phyloP scores from a whole-genome alignment of 352 stramenopile species.

The Plasmopara halstedii region DNA sequence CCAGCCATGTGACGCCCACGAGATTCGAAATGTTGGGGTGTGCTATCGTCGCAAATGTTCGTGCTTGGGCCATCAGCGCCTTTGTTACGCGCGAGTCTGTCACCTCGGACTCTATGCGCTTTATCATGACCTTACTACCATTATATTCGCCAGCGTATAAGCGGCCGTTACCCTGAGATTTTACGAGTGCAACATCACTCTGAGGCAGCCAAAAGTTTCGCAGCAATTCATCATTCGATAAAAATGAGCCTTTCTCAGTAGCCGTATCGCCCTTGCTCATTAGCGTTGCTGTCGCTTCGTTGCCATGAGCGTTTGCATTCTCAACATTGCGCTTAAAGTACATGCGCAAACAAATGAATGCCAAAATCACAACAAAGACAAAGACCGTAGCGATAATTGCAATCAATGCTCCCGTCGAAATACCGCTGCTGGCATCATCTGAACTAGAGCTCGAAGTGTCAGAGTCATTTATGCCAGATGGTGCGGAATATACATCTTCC shows the following conservation, averaged over 20 bases:
- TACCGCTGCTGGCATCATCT: conserved; percentile 3
- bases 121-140: conserved; percentile 51
- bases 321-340: conserved; percentile 24
- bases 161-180: conserved; percentile 37
- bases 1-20: conserved; percentile 60
- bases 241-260: conserved; percentile 43
- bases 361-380: conserved; percentile 28
- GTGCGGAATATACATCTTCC: not conserved
- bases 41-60: conserved; percentile 35
- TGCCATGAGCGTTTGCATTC: conserved; percentile 18
- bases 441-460: not conserved
- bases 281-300: conserved; percentile 29
- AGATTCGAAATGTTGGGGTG: conserved; percentile 64
- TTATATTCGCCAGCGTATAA: conserved; percentile 58
- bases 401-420: conserved; percentile 37
- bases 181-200: conserved; percentile 46
- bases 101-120: conserved; percentile 62
- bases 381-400: conserved; percentile 42
- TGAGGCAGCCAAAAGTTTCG: conserved; percentile 43
- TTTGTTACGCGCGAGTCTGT: conserved; percentile 51
- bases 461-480: not conserved
- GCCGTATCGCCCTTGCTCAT: conserved; percentile 39
- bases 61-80: conserved; percentile 49
- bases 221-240: conserved; percentile 63
- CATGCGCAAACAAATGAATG: conserved; percentile 30